Base-by-base conservation (phyloP, 2,329 filamentous ascomycete species). In the Pyrenochaeta sp. region DNA sequence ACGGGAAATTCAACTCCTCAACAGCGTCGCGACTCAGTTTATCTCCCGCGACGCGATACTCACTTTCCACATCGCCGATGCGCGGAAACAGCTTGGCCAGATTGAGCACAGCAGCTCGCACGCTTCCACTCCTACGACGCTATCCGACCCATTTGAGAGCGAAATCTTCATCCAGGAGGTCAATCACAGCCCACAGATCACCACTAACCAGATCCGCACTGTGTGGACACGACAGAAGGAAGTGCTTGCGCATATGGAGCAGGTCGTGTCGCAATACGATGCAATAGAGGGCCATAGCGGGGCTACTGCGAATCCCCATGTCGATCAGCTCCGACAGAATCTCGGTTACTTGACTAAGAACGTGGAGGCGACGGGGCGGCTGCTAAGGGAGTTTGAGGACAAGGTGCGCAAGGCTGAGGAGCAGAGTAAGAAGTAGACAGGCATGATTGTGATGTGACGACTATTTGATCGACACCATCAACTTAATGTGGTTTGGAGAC, bases 371-470 rank as follows among this genome's bases (percentile, higher is more conserved):
- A 61, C 60, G 2, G 58, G 51, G 37, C 45, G 58, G 14, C 12
- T 67, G 39, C 48, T 67, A 18, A 56, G 45, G 18, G 56, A 56
- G 21, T 59, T 59, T 14, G 64, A 66, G 35, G 56, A 60, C 7
- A 49, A 51, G 27, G 29, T 60, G 10, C 27, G 31, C 1, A 49
- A 49, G 50, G 54, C 54, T 21, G 61, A 66, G n/a, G 48, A 30
- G 40, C 12, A 18, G 11, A n/a, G 10, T 5, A 9, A 30, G 23
- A 42, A 42, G 40, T 18, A 27, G 23, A 4, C 9, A 27, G 23
- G 9, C 9, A 27, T 4, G 9, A 9, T 27, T 27, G 4, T 27
- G 23, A 27, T 5, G 4, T 27, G 23, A 9, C 4, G 23, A 27
- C 23, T 27, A 9, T 27, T 5, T 27, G n/a, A n/a, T n/a, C n/a